Base-by-base conservation (phyloP, 164 flowering plant genomes). In the Stephania japonica region DNA sequence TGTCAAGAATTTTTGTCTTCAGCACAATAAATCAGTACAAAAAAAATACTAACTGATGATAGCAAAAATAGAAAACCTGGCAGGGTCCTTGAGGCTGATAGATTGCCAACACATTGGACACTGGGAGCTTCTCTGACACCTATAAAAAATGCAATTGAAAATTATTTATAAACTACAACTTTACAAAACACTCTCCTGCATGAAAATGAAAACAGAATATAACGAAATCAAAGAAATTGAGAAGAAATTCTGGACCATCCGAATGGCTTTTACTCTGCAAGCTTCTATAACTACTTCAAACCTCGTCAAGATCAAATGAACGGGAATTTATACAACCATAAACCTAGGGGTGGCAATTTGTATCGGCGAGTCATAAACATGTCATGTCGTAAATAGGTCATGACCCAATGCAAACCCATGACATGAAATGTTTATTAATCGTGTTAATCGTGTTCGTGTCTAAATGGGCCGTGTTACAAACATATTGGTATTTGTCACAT, bases 61-160 rank as follows among this genome's bases (percentile, higher is more conserved):
- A 69, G 65, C 19, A 47, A 47, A 44, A n/a, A 5, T 66, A 64
- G 65, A 4, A 42, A 82, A 91, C 97, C 97, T 86, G 67, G 89
- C 78, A 12, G 93, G 87, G 79, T 91, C 97, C 81, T 90, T 91
- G 76, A 91, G 85, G 75, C 89, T 87, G 73, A 91, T 81, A 44
- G 88, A 64, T 73, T 90, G 97, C 94, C 93, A 89, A 75, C 97
- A 91, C 93, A 90, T 89, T 11, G 97, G 97, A 78, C 97, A 91
- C 65, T 91, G 92, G 25, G 97, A 87, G 75, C 97, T 90, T 80
- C 97, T 87, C 73, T 91, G 97, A 71, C 93, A 90, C 97, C 97
- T 91, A 65, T 24, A 76, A n/a, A 69, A 3, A 27, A 75, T n/a
- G 23, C 41, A 26, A 73, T n/a, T 24, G 42, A 78, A 41, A 53